phyloP scores from a whole-genome alignment of 2,329 filamentous ascomycete genomes.

The Diplodia intermedia region DNA sequence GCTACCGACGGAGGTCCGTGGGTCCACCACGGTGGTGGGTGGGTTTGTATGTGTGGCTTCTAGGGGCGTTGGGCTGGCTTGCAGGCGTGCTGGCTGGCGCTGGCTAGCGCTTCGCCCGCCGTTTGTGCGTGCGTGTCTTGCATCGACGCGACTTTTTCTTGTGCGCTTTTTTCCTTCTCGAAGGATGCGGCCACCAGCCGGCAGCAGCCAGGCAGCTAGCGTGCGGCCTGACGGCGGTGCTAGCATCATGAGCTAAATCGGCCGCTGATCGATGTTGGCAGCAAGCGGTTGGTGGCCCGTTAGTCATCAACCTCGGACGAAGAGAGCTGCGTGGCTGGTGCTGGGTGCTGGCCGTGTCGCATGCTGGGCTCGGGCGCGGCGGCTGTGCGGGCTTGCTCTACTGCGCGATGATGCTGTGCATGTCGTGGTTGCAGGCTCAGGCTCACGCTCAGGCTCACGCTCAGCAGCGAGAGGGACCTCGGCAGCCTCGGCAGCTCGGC shows the following conservation, averaged over 20 bases:
- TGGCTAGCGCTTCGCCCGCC: background rate
- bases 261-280: background rate
- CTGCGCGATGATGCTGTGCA: background rate
- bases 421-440: background rate
- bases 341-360: background rate
- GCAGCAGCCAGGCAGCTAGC: background rate
- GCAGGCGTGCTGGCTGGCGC: background rate
- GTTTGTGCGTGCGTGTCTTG: too few relatives aligned
- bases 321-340: background rate
- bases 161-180: too few relatives aligned
- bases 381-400: background rate
- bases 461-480: conserved; percentile 6
- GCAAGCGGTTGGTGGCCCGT: background rate
- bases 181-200: too few relatives aligned
- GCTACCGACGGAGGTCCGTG: background rate
- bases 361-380: background rate
- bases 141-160: too few relatives aligned
- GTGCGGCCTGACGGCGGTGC: background rate
- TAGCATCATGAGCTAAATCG: background rate
- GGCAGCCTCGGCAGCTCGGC: conserved; percentile 14
- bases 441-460: too few relatives aligned
- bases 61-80: too few relatives aligned
- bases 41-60: background rate
- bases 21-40: background rate
- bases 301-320: conserved; percentile 2